These are phyloP conservation scores for Logfia minima DNA, from an alignment of 129 eudicot genomes.

Conservation along the genomic window DNA sequence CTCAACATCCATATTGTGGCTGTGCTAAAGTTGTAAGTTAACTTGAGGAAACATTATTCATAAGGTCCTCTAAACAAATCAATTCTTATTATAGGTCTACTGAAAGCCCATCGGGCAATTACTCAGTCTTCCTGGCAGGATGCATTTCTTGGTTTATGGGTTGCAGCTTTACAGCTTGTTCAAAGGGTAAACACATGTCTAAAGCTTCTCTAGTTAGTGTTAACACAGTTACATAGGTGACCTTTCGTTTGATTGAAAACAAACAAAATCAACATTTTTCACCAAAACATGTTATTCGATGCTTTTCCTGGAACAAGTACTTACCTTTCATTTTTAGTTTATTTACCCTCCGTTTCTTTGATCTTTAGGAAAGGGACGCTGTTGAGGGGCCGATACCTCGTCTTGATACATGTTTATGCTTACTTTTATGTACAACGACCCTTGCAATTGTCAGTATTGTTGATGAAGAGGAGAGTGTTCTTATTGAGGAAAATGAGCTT, in stretches of 20 bases:
- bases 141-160: conserved; percentile 84
- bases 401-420: conserved; percentile 85
- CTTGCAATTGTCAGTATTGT: conserved; percentile 68
- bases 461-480: conserved; percentile 69
- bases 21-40: not conserved
- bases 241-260: not conserved
- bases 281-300: not conserved
- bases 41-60: not conserved
- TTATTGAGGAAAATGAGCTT: conserved; percentile 42
- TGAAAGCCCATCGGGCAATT: conserved; percentile 85
- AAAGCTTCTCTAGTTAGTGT: not conserved
- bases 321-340: not conserved
- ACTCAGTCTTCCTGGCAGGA: conserved; percentile 87
- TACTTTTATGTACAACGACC: conserved; percentile 72
- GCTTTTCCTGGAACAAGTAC: not conserved
- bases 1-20: not conserved
- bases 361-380: conserved; percentile 71
- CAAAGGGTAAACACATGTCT: conserved; percentile 66
- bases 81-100: conserved; percentile 55
- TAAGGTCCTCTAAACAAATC: conserved; percentile 14
- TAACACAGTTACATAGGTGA: not conserved
- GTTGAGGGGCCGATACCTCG: conserved; percentile 96
- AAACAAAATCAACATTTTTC: not conserved
- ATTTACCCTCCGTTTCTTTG: not conserved
- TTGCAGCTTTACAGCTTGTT: conserved; percentile 87